Evolutionary conservation across 2,329 filamentous ascomycete genomes (phyloP).

Genomic region (Fusarium tjaetaba): DNA sequence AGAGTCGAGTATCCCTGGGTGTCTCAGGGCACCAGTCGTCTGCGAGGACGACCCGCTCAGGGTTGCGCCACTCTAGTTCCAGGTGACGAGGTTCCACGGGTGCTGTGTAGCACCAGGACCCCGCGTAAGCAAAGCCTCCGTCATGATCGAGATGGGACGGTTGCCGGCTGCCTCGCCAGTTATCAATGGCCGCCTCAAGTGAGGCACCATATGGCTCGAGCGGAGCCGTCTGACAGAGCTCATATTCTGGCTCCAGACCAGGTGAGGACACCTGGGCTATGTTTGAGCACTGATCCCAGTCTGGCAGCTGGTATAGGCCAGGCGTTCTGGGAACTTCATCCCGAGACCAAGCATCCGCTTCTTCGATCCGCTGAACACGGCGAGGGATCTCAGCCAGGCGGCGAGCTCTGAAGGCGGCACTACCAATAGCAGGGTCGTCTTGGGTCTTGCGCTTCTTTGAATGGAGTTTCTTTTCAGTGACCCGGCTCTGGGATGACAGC

Average conservation of each 20-base stretch:
- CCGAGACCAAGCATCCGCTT: neutral
- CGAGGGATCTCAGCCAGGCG: neutral
- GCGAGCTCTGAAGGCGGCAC: neutral
- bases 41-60: neutral
- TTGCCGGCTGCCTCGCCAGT: neutral
- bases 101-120: conserved; percentile 34
- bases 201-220: conserved; percentile 15
- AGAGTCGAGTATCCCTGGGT: conserved; percentile 28
- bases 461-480: neutral
- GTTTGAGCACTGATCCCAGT: neutral
- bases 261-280: neutral
- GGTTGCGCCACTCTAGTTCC: neutral
- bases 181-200: neutral
- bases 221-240: neutral
- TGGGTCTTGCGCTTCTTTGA: neutral
- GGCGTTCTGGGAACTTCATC: conserved; percentile 3
- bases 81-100: neutral
- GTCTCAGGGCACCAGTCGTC: conserved; percentile 27
- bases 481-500: neutral
- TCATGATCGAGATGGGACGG: neutral
- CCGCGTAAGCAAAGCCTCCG: conserved; percentile 21
- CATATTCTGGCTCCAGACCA: neutral
- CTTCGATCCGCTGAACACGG: neutral
- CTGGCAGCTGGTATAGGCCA: neutral
- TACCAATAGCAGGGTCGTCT: neutral